These are phyloP conservation scores for Fusarium verticillioides DNA, from an alignment of 2,329 filamentous ascomycete genomes.

Conservation along the genomic window DNA sequence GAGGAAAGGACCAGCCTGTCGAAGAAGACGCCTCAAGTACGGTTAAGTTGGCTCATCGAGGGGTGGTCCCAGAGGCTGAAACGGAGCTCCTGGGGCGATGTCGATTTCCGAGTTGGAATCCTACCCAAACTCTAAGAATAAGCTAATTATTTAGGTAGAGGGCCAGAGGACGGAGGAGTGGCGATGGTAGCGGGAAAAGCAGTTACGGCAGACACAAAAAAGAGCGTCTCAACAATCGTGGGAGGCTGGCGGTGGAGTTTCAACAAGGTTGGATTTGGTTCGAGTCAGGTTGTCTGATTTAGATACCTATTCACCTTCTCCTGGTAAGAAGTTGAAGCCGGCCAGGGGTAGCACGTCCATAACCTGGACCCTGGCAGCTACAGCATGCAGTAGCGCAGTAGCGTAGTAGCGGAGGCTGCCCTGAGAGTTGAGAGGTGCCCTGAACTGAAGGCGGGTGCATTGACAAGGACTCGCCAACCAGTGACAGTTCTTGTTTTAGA, in stretches of 20 bases:
- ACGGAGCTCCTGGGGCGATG: slow-evolving; percentile 30
- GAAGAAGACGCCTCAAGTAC: slow-evolving; percentile 25
- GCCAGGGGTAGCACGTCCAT: slow-evolving; percentile 36
- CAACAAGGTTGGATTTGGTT: slow-evolving; percentile 11
- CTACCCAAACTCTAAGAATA: slow-evolving; percentile 30
- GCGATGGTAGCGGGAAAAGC: slow-evolving; percentile 8
- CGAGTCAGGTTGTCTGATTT: slow-evolving; percentile 33
- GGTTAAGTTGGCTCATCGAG: slow-evolving; percentile 36
- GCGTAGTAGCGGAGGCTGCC: slow-evolving; percentile 12
- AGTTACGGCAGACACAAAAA: slow-evolving; percentile 14
- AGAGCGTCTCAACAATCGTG: slow-evolving; percentile 28
- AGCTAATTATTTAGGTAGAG: slow-evolving; percentile 17
- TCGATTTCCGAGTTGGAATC: slow-evolving; percentile 35
- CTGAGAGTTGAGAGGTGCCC: slow-evolving; percentile 31
- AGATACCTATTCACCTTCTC: slow-evolving; percentile 15
- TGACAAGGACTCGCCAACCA: slow-evolving; percentile 23
- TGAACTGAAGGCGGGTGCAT: slow-evolving; percentile 30
- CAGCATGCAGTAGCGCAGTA: slow-evolving; percentile 5
- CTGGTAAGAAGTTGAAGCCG: slow-evolving; percentile 33
- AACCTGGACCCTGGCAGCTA: slow-evolving; percentile 33
- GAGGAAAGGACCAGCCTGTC: slow-evolving; percentile 25
- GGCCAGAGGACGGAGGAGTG: not conserved
- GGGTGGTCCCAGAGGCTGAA: slow-evolving; percentile 40
- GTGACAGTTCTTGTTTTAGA: slow-evolving; percentile 1
- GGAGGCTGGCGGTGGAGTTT: slow-evolving; percentile 40